These are phyloP conservation scores for Fistulinella staudtii DNA, from an alignment of 1,284 basidiomycete genomes.

Conservation along the genomic window DNA sequence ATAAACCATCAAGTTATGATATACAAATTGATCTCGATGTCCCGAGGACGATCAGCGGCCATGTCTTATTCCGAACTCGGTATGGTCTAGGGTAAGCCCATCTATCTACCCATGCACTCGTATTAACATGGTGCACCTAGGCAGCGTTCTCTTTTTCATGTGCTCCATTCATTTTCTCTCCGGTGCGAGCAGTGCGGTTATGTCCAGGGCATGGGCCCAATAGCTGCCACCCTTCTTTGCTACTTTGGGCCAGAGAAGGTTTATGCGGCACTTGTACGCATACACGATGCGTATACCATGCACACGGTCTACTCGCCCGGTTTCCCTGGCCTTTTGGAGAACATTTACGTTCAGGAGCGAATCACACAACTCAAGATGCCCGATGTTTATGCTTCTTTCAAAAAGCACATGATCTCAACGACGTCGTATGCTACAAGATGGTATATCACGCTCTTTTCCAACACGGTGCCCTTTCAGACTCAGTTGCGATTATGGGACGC, in stretches of 20 bases:
- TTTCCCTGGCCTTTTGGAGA: conserved; percentile 92
- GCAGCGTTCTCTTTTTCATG: conserved; percentile 92
- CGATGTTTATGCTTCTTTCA: conserved; percentile 79
- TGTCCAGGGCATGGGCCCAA: conserved; percentile 98
- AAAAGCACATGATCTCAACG: conserved; percentile 84
- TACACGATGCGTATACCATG: conserved; percentile 88
- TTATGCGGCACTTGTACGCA: conserved; percentile 77
- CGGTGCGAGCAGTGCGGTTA: conserved; percentile 89
- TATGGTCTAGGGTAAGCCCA: conserved; percentile 84
- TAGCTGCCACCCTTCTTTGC: conserved; percentile 91
- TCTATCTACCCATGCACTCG: conserved; percentile 5
- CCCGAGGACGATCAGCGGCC: conserved; percentile 92
- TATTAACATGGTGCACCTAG: conserved; percentile 38
- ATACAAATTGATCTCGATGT: conserved; percentile 99
- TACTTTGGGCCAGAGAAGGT: conserved; percentile 89
- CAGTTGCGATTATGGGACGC: conserved; percentile 95
- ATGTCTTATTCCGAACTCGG: conserved; percentile 91
- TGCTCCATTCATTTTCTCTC: conserved; percentile 89
- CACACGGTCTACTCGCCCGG: conserved; percentile 91
- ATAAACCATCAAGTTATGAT: conserved; percentile 83
- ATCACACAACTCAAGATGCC: conserved; percentile 86
- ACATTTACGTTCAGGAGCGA: conserved; percentile 91
- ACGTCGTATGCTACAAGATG: conserved; percentile 97
- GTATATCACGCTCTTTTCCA: conserved; percentile 97
- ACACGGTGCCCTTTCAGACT: conserved; percentile 93